Evolutionary conservation across 208 protist genomes (phyloP).

Genomic region (Leishmania gerbilli): DNA sequence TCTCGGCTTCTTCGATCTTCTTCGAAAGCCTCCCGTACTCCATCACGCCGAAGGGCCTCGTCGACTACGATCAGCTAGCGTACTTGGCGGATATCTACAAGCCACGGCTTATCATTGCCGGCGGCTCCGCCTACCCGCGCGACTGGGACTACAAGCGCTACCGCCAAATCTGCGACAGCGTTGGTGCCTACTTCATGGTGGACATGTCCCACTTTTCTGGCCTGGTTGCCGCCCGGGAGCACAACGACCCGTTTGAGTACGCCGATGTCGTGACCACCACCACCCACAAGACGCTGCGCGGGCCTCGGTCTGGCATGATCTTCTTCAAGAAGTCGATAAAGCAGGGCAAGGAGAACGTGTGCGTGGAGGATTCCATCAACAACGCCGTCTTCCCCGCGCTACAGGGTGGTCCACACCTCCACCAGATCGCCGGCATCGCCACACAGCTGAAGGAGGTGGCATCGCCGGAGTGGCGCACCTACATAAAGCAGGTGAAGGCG

Average conservation of each 20-base stretch:
- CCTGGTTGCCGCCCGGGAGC: constrained; percentile 89
- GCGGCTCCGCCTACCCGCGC: constrained; percentile 97
- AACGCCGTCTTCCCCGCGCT: constrained; percentile 97
- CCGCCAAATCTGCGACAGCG: constrained; percentile 85
- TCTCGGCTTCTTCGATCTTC: constrained; percentile 97
- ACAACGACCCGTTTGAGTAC: constrained; percentile 94
- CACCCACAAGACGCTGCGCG: constrained; percentile 99
- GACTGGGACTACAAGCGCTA: constrained; percentile 97
- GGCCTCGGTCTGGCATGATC: constrained; percentile 98
- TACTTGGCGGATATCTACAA: constrained; percentile 91
- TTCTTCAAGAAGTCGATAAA: constrained; percentile 95
- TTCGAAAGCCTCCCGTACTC: constrained; percentile 98
- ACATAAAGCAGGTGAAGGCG: constrained; percentile 90
- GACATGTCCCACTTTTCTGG: constrained; percentile 99
- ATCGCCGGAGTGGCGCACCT: constrained; percentile 95
- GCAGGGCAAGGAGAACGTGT: constrained; percentile 60
- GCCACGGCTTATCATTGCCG: constrained; percentile 96
- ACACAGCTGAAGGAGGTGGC: constrained; percentile 95
- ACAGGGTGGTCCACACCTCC: constrained; percentile 99
- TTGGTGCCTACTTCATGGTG: constrained; percentile 95
- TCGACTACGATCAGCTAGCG: constrained; percentile 97
- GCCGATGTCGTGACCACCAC: constrained; percentile 99
- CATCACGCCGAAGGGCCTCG: constrained; percentile 89
- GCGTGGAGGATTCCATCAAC: constrained; percentile 95
- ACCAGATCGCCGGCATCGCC: constrained; percentile 97